Percentiles rank a stretch among this genome's conserved stretches.
Evolutionary conservation across 345 rosid species (phyloP).

Genomic region (Ailanthus altissimus): DNA sequence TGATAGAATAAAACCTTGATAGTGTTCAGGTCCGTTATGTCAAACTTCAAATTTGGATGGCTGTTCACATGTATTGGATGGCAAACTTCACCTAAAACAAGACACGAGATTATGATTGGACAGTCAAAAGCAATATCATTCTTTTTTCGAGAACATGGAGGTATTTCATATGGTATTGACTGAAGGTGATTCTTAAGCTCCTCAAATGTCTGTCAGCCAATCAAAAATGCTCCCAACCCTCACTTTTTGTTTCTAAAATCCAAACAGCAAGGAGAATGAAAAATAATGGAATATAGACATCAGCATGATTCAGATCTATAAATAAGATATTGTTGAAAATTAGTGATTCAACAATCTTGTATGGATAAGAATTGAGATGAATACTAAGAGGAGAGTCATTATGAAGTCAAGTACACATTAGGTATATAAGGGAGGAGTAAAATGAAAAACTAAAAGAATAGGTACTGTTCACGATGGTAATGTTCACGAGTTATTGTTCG

Average conservation of each 20-base stretch:
- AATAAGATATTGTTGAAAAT: neutral
- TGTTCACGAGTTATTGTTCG: no score
- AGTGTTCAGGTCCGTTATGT: slow-evolving; percentile 73
- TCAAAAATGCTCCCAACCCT: neutral
- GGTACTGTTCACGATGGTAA: no score
- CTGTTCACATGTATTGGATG: slow-evolving; percentile 75
- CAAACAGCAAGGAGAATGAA: neutral
- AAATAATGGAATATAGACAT: slow-evolving; percentile 1
- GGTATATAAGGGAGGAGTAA: no score
- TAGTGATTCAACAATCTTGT: no score
- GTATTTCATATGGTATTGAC: neutral
- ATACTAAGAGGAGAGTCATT: no score
- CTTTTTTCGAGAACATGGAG: neutral
- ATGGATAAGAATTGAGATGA: no score
- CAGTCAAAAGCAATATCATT: neutral
- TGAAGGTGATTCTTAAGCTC: neutral
- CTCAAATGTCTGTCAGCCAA: neutral
- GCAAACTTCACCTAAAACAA: slow-evolving; percentile 82
- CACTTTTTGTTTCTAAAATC: neutral
- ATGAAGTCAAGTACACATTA: no score
- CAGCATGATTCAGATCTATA: neutral
- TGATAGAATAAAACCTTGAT: slow-evolving; percentile 56
- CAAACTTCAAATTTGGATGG: slow-evolving; percentile 82
- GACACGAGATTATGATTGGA: neutral
- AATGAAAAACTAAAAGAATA: no score